These are phyloP conservation scores for Geotrichum restrictum DNA, from an alignment of 1,139 yeast species.

Conservation along the genomic window DNA sequence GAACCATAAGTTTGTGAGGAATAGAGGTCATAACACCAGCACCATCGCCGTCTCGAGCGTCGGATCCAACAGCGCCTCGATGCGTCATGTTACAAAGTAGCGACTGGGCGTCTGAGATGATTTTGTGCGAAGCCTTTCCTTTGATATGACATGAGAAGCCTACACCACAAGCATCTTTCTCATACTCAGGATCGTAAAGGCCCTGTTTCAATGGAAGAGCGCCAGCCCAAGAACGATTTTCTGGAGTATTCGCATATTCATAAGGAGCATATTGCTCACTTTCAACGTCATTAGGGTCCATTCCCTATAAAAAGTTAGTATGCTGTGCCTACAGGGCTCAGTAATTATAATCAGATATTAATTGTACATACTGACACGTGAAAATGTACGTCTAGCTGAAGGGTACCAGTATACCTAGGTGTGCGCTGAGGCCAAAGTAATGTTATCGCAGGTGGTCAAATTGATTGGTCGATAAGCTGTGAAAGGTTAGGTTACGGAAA, in stretches of 20 bases:
- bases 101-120: constrained; percentile 78
- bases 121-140: constrained; percentile 82
- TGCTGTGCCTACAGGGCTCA: background rate
- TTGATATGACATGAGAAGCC: constrained; percentile 95
- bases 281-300: constrained; percentile 20
- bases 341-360: background rate
- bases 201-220: constrained; percentile 83
- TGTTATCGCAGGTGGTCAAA: background rate
- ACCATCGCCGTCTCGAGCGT: constrained; percentile 97
- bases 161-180: constrained; percentile 97
- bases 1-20: constrained; percentile 78
- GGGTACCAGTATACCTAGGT: too few relatives aligned
- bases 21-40: constrained; percentile 93
- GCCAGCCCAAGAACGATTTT: constrained; percentile 87
- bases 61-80: constrained; percentile 94
- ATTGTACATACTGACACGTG: constrained; percentile 5
- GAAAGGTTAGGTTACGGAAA: background rate
- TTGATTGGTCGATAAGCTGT: constrained; percentile 10
- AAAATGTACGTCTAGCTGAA: too few relatives aligned
- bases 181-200: constrained; percentile 86
- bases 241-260: constrained; percentile 68
- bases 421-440: background rate
- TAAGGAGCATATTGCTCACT: constrained; percentile 42
- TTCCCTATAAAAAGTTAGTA: background rate
- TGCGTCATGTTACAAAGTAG: constrained; percentile 96